phyloP scores from a whole-genome alignment of 768 basidiomycete species.

The Psilocybe cubensis region DNA sequence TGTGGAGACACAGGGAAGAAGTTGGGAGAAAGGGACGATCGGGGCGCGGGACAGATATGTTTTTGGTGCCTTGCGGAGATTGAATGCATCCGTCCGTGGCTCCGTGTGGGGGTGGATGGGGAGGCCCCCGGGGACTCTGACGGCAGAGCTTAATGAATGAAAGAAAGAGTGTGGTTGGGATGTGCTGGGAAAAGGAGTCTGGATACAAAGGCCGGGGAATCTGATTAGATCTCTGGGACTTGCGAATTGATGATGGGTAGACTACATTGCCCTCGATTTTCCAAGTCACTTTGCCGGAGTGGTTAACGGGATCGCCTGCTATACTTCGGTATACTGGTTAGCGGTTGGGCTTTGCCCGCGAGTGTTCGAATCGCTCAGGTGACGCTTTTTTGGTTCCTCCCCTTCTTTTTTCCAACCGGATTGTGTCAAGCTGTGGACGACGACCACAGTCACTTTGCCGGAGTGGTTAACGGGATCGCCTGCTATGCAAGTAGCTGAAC shows the following conservation, averaged over 20 bases:
- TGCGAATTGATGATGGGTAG: neutral
- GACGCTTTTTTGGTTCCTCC: constrained; percentile 20
- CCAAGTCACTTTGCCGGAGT: constrained; percentile 89
- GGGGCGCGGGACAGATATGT: neutral
- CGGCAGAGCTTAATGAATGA: no score
- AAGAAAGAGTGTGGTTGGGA: neutral
- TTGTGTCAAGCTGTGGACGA: no score
- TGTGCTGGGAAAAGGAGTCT: neutral
- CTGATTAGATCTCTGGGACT: no score
- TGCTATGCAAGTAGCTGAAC: constrained; percentile 45
- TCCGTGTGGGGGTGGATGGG: no score
- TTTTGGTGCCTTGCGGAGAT: constrained; percentile 1
- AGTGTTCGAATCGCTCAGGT: constrained; percentile 40
- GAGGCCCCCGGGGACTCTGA: constrained; percentile 10
- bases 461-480: constrained; percentile 92
- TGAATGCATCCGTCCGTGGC: neutral
- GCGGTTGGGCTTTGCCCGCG: constrained; percentile 36
- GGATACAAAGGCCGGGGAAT: neutral
- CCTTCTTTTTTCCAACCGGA: no score
- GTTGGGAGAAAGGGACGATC: neutral
- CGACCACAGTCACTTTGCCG: constrained; percentile 78
- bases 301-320: constrained; percentile 89
- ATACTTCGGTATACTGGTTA: constrained; percentile 21
- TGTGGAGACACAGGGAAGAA: no score
- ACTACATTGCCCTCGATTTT: neutral